Evolutionary conservation across 2,329 filamentous ascomycete genomes (phyloP), one percentile per base, ranked within the genome.

Genomic region (Ophiognomonia clavigignenti-juglandacearum): DNA sequence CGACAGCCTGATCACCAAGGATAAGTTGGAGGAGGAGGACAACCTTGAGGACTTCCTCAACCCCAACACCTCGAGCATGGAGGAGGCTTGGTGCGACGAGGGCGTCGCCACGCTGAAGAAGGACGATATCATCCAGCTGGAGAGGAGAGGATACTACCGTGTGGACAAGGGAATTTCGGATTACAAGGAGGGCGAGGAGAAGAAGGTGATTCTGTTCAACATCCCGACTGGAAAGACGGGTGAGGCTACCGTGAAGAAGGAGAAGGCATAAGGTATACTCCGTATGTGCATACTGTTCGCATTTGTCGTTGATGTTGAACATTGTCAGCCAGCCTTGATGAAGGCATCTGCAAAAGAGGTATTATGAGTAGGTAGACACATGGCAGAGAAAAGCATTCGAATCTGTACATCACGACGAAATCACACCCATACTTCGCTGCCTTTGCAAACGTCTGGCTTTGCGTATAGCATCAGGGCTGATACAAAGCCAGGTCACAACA

Each of bases 1-100:
- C 64, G 92, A 96, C 69, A 92, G 95, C 70, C 78, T 97, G 40
- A 86, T 97, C 62, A 95, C 86, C 51, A 97, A 96, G 76, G 92
- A 97, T 64, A 91, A 93, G 63, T 77, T 97, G 23, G 87, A 90
- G 64, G 86, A 93, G 64, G 86, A 93, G 2, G 92, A 96, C 59
- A 78, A 85, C 40, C 73, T 95, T 14, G 89, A 95, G 66, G 83
- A 95, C 56, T 93, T 84, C 64, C 66, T 97, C 51, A 95, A 84
- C 64, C 77, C 82, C 20, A 73, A 82, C 45, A 95, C 89, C 0
- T 83, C 88, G 60, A 83, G 79, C 48, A 82, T 83, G 66, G 85
- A 85, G 43, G 78, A 85, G 54, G 88, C 86, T 1, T 64, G 88
- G 44, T 90, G 88, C 22, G 92, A 96, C 61, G 83, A 81, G 60